A percentile compares a stretch with the other conserved stretches of the same genome.
Evolutionary conservation across 1,284 basidiomycete species (phyloP).

Genomic region (Hortiboletus rubellus): DNA sequence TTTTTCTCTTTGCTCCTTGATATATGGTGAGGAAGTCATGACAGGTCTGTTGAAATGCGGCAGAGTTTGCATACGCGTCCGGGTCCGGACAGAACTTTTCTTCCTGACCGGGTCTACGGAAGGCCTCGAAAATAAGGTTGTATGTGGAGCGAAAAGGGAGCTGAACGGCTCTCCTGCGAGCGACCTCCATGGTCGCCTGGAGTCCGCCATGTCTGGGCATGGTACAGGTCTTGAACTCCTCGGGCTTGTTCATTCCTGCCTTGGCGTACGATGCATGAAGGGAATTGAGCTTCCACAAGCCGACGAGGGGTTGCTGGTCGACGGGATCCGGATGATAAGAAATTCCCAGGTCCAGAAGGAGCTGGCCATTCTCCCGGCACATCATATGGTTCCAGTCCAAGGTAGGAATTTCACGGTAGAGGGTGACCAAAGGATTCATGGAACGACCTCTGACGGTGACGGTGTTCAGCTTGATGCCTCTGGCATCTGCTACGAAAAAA

Average conservation of each 20-base stretch:
- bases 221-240: slow-evolving; percentile 8
- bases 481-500: slow-evolving; percentile 6
- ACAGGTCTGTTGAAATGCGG: background rate
- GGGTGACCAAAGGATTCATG: slow-evolving; percentile 5
- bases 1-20: background rate
- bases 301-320: background rate
- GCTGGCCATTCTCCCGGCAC: background rate
- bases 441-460: slow-evolving; percentile 3
- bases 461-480: background rate
- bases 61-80: slow-evolving; percentile 4
- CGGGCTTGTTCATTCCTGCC: slow-evolving; percentile 6
- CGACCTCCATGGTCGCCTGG: background rate
- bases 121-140: slow-evolving; percentile 5
- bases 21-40: background rate
- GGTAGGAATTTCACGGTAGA: slow-evolving; percentile 2
- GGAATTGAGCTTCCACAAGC: slow-evolving; percentile 10
- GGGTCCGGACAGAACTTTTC: slow-evolving; percentile 5
- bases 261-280: slow-evolving; percentile 5
- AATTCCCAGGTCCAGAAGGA: slow-evolving; percentile 3
- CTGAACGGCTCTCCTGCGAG: background rate
- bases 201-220: slow-evolving; percentile 5
- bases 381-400: slow-evolving; percentile 12
- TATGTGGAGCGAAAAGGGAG: slow-evolving; percentile 1
- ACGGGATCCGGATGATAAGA: background rate
- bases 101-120: slow-evolving; percentile 2